phyloP scores from a whole-genome alignment of 495 filamentous ascomycete genomes.

The Lichina pygmaea region DNA sequence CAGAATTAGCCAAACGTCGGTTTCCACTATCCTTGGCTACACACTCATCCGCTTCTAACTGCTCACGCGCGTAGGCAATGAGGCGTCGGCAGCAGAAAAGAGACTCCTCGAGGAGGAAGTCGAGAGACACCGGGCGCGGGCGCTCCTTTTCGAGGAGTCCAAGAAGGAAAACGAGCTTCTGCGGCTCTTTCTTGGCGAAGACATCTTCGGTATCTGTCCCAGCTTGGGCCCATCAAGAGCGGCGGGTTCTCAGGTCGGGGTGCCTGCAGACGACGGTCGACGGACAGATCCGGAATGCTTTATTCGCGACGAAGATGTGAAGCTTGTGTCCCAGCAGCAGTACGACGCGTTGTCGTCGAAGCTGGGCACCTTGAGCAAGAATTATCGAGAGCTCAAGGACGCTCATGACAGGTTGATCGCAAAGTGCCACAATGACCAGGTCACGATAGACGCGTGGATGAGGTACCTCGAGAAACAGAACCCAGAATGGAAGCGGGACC shows the following conservation, averaged over 20 bases:
- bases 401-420: neutral
- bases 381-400: neutral
- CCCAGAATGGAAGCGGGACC: neutral
- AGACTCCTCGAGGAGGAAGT: neutral
- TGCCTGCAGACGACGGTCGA: too few relatives aligned
- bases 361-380: neutral
- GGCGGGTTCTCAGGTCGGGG: too few relatives aligned
- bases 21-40: neutral
- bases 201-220: too few relatives aligned
- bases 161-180: neutral
- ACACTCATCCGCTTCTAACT: neutral
- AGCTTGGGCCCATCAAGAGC: too few relatives aligned
- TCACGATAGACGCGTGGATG: neutral
- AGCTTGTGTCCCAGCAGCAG: neutral
- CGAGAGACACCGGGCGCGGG: neutral
- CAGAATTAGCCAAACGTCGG: slow-evolving; percentile 1
- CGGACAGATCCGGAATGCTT: too few relatives aligned
- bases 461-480: neutral
- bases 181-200: neutral
- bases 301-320: too few relatives aligned
- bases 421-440: neutral
- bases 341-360: neutral
- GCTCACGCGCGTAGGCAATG: neutral
- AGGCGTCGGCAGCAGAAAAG: neutral
- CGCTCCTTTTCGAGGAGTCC: too few relatives aligned